These are phyloP conservation scores for Poterioochromonas sp. DNA, from an alignment of 352 stramenopile species.

Conservation along the genomic window DNA sequence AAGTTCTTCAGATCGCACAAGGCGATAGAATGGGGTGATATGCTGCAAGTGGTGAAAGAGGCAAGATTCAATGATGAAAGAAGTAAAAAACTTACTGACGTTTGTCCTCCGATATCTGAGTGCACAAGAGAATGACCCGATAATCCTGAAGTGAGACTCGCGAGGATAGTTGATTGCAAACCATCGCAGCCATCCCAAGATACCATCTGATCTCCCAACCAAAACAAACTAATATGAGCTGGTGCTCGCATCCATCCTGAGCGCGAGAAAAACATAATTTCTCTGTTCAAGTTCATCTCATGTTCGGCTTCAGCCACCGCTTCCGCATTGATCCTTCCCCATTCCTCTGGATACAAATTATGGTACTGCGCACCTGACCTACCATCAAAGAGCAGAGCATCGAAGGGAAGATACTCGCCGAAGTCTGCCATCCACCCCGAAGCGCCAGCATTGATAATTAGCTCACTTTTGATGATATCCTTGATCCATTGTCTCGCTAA, in stretches of 20 bases:
- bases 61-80: too few relatives aligned
- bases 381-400: constrained; percentile 40
- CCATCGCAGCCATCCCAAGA: constrained; percentile 48
- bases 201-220: constrained; percentile 49
- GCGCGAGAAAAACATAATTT: constrained; percentile 48
- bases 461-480: constrained; percentile 41
- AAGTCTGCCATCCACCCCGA: constrained; percentile 51
- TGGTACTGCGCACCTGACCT: constrained; percentile 34
- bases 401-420: constrained; percentile 49
- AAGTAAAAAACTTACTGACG: constrained; percentile 39
- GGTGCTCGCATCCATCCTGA: constrained; percentile 42
- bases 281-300: constrained; percentile 20
- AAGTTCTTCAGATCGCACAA: constrained; percentile 42
- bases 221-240: constrained; percentile 41
- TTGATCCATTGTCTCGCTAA: constrained; percentile 44
- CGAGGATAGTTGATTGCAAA: constrained; percentile 43
- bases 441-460: constrained; percentile 42
- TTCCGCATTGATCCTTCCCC: constrained; percentile 42
- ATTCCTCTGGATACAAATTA: constrained; percentile 45
- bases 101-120: constrained; percentile 52
- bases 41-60: not conserved
- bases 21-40: constrained; percentile 33
- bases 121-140: constrained; percentile 46
- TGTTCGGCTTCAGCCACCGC: constrained; percentile 21
- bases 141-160: constrained; percentile 42